A percentile compares a stretch with the other conserved stretches of the same genome.
Conservation (phyloP, 2,329 filamentous ascomycete species). For the Helotiales sp. region DNA sequence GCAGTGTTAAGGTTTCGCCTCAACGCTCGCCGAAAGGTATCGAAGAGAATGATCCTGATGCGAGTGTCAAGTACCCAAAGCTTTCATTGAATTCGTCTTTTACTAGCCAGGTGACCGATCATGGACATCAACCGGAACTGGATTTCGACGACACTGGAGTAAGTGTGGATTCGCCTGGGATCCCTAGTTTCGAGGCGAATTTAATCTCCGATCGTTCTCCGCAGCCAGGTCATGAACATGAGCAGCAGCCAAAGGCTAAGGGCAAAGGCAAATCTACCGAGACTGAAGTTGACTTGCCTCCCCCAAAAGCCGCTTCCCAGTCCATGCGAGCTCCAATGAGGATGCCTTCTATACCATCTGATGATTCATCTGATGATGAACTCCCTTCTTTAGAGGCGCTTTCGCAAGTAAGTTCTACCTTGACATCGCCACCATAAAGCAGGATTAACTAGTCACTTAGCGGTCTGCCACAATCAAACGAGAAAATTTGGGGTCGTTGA, state of each 20-base stretch:
- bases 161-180: conserved; percentile 23
- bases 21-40: conserved; percentile 15
- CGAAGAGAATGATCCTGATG: conserved; percentile 23
- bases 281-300: not conserved
- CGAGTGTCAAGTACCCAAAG: conserved; percentile 42
- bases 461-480: conserved; percentile 36
- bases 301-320: not conserved
- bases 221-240: not conserved
- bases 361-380: conserved; percentile 28
- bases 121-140: conserved; percentile 56
- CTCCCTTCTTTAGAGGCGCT: conserved; percentile 35
- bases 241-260: not conserved
- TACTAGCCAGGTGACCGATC: conserved; percentile 50
- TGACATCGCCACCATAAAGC: not conserved
- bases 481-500: conserved; percentile 27
- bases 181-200: conserved; percentile 18
- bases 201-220: not conserved
- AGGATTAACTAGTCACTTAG: conserved; percentile 25
- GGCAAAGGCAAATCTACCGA: not conserved
- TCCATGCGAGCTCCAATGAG: not conserved
- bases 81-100: conserved; percentile 45
- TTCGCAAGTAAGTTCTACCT: conserved; percentile 26
- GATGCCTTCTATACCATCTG: not conserved
- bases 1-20: conserved; percentile 11
- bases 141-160: conserved; percentile 43